Percentiles rank a stretch among this genome's conserved stretches.
Conservation (phyloP, 139 green algal species). For the Yamagishiella unicocca region DNA sequence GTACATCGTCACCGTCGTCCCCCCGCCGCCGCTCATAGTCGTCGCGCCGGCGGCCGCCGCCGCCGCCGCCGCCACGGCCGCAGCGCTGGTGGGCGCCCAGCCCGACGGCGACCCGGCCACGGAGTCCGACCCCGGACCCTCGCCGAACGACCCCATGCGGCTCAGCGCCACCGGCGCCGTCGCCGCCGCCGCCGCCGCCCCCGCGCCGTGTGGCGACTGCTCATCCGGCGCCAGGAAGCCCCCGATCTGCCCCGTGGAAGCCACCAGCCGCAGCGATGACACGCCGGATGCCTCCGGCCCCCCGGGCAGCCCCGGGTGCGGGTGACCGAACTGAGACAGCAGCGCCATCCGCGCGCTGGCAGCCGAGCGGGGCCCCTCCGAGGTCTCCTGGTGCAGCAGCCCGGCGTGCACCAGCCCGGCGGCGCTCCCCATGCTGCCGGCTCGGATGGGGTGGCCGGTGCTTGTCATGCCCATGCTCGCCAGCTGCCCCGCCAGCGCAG, state of each 20-base stretch:
- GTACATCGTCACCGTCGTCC: too few species aligned
- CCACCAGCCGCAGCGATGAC: slow-evolving; percentile 2
- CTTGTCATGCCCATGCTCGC: neutral
- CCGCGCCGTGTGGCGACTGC: neutral
- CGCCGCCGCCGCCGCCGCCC: neutral
- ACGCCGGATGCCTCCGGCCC: neutral
- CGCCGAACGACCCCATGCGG: neutral
- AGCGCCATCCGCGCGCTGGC: neutral
- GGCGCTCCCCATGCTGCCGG: neutral
- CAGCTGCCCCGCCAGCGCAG: neutral
- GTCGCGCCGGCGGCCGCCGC: too few species aligned
- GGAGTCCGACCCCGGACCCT: neutral
- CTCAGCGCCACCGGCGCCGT: slow-evolving; percentile 6
- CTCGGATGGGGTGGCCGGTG: neutral
- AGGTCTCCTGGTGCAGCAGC: neutral
- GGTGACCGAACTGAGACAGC: neutral
- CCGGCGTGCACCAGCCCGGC: neutral
- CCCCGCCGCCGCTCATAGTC: too few species aligned
- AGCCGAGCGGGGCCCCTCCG: neutral
- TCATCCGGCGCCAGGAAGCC: neutral
- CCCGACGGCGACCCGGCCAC: neutral
- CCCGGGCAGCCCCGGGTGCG: neutral
- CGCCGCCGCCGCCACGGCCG: neutral
- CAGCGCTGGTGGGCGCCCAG: neutral
- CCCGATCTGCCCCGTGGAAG: neutral